Evolutionary conservation across 2,329 filamentous ascomycete genomes (phyloP).

Genomic region (Phyllosticta citriasiana): DNA sequence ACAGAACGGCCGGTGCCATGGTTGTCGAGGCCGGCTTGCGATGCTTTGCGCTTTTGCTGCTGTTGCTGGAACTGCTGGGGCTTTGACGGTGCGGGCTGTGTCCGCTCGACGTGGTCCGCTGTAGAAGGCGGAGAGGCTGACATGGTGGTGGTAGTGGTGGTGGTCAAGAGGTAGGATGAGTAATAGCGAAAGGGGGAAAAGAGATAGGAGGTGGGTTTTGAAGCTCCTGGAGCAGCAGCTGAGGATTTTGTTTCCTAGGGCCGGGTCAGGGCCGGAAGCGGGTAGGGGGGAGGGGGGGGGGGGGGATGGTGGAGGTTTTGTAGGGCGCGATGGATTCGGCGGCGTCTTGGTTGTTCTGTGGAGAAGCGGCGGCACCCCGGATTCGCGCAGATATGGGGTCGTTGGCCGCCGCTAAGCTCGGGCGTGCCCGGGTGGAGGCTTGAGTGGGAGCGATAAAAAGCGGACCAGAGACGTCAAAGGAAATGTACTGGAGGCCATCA

Average conservation of each 20-base stretch:
- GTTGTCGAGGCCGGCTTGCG: constrained; percentile 44
- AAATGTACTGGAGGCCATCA: background rate
- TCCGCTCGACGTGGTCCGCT: constrained; percentile 2
- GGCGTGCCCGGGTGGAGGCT: background rate
- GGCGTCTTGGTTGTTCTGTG: constrained; percentile 1
- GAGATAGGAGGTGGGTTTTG: background rate
- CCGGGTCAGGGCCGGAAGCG: constrained; percentile 9
- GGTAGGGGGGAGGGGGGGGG: constrained; percentile 9
- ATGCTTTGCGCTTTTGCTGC: constrained; percentile 48
- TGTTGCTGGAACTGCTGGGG: background rate
- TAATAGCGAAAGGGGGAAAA: background rate
- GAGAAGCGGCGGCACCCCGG: constrained; percentile 7
- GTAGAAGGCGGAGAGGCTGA: constrained; percentile 8
- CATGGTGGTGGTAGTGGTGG: constrained; percentile 4
- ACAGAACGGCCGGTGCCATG: constrained; percentile 43
- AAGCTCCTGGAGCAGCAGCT: background rate
- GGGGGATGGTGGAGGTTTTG: constrained; percentile 10
- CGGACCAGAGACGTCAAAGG: background rate
- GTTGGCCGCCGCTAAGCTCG: background rate
- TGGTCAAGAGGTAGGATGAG: background rate
- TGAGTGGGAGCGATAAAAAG: background rate
- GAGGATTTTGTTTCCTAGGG: background rate
- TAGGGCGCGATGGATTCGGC: constrained; percentile 9
- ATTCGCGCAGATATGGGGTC: constrained; percentile 1
- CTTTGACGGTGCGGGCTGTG: background rate